Conservation (phyloP, 1,139 yeast species). For the Taiozyma sp. region DNA sequence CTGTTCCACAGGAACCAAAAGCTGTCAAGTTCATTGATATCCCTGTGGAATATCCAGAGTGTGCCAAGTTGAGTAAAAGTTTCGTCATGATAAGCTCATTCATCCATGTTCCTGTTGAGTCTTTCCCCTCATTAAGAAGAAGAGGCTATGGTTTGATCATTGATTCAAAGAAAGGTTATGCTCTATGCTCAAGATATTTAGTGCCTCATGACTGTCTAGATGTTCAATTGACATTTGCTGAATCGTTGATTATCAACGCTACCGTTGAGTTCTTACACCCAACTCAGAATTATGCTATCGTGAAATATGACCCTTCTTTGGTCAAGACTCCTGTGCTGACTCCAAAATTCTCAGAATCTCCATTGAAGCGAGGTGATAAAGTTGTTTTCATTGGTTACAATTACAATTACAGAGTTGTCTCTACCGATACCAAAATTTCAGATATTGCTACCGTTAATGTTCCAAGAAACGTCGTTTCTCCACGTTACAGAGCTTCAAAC, state of each 20-base stretch:
- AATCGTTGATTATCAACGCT: constrained; percentile 78
- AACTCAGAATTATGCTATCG: constrained; percentile 77
- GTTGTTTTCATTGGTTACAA: constrained; percentile 79
- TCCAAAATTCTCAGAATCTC: constrained; percentile 54
- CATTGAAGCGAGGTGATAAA: constrained; percentile 72
- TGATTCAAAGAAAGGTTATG: constrained; percentile 77
- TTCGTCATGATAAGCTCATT: constrained; percentile 67
- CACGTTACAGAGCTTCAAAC: constrained; percentile 84
- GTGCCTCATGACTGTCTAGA: constrained; percentile 89
- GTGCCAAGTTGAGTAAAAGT: constrained; percentile 50
- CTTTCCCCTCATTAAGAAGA: constrained; percentile 58
- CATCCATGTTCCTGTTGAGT: constrained; percentile 70
- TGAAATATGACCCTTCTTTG: constrained; percentile 75
- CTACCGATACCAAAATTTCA: constrained; percentile 73
- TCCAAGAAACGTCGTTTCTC: constrained; percentile 64
- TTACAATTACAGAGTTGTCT: constrained; percentile 61
- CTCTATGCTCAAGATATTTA: constrained; percentile 69
- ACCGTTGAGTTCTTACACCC: constrained; percentile 84
- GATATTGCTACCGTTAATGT: constrained; percentile 73
- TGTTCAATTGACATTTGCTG: constrained; percentile 76
- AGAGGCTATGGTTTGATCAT: constrained; percentile 76
- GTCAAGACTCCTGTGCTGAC: constrained; percentile 60
- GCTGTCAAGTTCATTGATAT: constrained; percentile 69
- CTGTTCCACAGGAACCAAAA: constrained; percentile 47
- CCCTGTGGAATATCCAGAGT: constrained; percentile 53